These are phyloP conservation scores for Leishmania aethiopica DNA, from an alignment of 208 protist species.

Conservation along the genomic window DNA sequence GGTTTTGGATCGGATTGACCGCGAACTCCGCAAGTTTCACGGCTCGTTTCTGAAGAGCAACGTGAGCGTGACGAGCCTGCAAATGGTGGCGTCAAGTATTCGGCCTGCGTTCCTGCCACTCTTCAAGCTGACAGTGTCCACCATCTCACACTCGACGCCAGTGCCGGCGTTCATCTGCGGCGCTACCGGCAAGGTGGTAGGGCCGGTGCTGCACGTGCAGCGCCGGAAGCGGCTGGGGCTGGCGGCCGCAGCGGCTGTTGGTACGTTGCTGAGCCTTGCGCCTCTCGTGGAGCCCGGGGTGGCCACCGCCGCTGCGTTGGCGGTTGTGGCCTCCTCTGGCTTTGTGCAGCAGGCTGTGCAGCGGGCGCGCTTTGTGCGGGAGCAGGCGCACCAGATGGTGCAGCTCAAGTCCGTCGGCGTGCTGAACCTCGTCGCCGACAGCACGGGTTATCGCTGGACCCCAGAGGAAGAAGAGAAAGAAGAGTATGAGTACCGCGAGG, in stretches of 20 bases:
- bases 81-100: conserved; percentile 61
- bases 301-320: conserved; percentile 63
- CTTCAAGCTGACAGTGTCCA: conserved; percentile 72
- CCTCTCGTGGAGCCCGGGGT: conserved; percentile 66
- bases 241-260: conserved; percentile 30
- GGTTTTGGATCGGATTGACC: conserved; percentile 73
- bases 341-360: conserved; percentile 36
- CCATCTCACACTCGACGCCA: conserved; percentile 42
- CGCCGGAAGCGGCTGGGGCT: conserved; percentile 28
- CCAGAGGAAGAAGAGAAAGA: conserved; percentile 81
- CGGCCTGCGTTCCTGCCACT: conserved; percentile 88
- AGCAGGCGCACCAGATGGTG: conserved; percentile 55
- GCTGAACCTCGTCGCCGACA: conserved; percentile 81
- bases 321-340: conserved; percentile 40
- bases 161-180: conserved; percentile 83
- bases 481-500: conserved; percentile 91
- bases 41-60: conserved; percentile 83
- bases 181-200: conserved; percentile 84
- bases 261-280: conserved; percentile 51
- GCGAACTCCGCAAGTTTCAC: conserved; percentile 87
- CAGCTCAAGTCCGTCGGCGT: conserved; percentile 80
- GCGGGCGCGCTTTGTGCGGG: conserved; percentile 38
- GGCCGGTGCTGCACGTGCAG: conserved; percentile 70
- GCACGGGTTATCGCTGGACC: conserved; percentile 81
- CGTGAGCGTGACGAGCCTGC: conserved; percentile 66